Conservation (phyloP, 2,329 filamentous ascomycete species). For the Blastomyces gilchristii region DNA sequence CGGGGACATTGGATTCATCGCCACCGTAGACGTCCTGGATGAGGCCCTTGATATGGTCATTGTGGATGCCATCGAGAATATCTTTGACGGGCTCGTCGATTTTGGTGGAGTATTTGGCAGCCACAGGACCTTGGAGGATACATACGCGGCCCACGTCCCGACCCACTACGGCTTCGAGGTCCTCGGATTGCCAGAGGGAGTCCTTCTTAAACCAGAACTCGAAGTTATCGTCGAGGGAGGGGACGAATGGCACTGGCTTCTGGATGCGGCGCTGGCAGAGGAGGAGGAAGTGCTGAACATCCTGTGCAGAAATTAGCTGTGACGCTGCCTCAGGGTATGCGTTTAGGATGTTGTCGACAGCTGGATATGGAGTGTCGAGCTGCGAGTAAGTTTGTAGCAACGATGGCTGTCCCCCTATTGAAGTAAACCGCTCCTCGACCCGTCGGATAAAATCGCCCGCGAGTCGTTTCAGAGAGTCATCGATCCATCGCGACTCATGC, state of each 20-base stretch:
- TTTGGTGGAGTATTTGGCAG: constrained; percentile 77
- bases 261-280: constrained; percentile 85
- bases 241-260: constrained; percentile 95
- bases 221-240: constrained; percentile 90
- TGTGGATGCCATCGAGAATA: constrained; percentile 83
- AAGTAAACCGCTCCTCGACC: constrained; percentile 89
- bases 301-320: constrained; percentile 95
- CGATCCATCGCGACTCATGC: constrained; percentile 86
- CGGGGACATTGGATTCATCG: constrained; percentile 64
- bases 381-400: constrained; percentile 84
- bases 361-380: constrained; percentile 67
- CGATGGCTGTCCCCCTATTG: constrained; percentile 59
- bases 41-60: constrained; percentile 72
- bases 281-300: constrained; percentile 91
- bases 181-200: constrained; percentile 97
- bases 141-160: constrained; percentile 95
- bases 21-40: constrained; percentile 69
- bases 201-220: constrained; percentile 99
- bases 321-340: constrained; percentile 76
- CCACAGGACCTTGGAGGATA: constrained; percentile 90
- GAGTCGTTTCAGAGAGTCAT: constrained; percentile 67
- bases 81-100: constrained; percentile 92
- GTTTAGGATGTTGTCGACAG: constrained; percentile 67
- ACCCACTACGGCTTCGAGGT: constrained; percentile 86
- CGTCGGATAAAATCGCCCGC: constrained; percentile 95